Evolutionary conservation across 352 stramenopile species (phyloP), one percentile per base, ranked within the genome.

Genomic region (Globisporangium cederbergense): DNA sequence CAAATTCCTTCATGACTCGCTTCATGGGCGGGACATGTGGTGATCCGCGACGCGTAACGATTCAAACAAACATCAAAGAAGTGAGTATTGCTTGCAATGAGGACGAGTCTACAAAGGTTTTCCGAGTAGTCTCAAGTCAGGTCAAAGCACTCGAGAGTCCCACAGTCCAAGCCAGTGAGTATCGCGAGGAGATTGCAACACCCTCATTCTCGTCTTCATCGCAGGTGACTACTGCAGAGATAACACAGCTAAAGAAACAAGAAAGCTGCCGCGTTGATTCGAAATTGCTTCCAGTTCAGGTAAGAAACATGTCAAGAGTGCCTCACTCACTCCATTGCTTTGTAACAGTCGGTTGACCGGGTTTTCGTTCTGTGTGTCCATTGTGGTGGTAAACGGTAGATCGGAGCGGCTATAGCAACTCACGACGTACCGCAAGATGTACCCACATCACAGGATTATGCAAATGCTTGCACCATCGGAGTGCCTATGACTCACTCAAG

Each of bases 121-220:
- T 57, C 16, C 25, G 5, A 28, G 22, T 22, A 40, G 28, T 7
- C 9, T 50, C 9, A 34, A 43, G 45, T 30, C 20, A 59, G n/a
- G 38, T 77, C 25, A 50, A 77, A 47, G 70, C 58, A 16, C 51
- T 66, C 10, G 49, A 66, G 9, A 73, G 9, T 9, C 18, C 9
- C 32, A 18, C 32, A n/a, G 32, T 45, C 16, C 18, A 46, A 32
- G 18, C 3, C 8, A 18, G 2, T 58, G 30, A 4, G 43, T 30
- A 34, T 11, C 25, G 20, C 28, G 14, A 28, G 2, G 32, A 42
- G 28, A 42, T 3, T 11, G 14, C 50, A 42, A 7, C 11, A 9
- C 6, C n/a, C 46, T 36, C 46, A 28, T 10, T 7, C 46, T n/a
- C 46, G 14, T 4, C 4, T 52, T 52, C 46, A 28, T 52, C 8